Percentiles rank a stretch among this genome's conserved stretches.
These are phyloP conservation scores for Umbelopsis sp. DNA, from an alignment of 371 early-diverging fungal species.

Conservation along the genomic window DNA sequence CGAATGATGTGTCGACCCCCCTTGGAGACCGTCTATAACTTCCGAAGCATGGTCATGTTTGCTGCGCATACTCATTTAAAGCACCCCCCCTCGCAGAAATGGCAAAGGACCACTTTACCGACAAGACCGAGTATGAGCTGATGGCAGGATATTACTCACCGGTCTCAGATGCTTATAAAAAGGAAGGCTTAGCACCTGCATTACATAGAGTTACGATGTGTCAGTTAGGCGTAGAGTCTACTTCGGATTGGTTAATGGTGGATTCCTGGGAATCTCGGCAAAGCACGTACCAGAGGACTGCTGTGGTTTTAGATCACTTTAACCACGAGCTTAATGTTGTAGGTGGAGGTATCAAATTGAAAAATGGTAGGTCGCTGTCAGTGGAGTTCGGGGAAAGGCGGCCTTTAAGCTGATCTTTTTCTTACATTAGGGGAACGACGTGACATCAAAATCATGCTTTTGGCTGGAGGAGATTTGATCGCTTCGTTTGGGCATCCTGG, in stretches of 20 bases:
- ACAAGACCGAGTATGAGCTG: slow-evolving; percentile 79
- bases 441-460: slow-evolving; percentile 83
- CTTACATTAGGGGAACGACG: slow-evolving; percentile 48
- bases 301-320: slow-evolving; percentile 94
- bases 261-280: slow-evolving; percentile 95
- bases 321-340: slow-evolving; percentile 79
- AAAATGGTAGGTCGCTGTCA: slow-evolving; percentile 41
- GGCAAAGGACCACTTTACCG: slow-evolving; percentile 87
- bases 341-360: slow-evolving; percentile 58
- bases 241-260: slow-evolving; percentile 93
- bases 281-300: slow-evolving; percentile 82
- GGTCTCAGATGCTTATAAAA: slow-evolving; percentile 90
- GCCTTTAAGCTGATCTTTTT: not conserved
- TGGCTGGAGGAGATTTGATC: slow-evolving; percentile 97
- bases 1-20: not conserved
- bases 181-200: slow-evolving; percentile 87
- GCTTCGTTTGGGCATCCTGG: slow-evolving; percentile 92
- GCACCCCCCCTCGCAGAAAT: slow-evolving; percentile 70
- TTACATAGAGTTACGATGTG: slow-evolving; percentile 94
- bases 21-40: not conserved
- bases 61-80: not conserved
- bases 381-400: not conserved
- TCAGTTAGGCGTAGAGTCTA: slow-evolving; percentile 80
- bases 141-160: slow-evolving; percentile 97
- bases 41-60: slow-evolving; percentile 11